These are phyloP conservation scores for Peterozyma toletana DNA, from an alignment of 805 yeast species.

Conservation along the genomic window DNA sequence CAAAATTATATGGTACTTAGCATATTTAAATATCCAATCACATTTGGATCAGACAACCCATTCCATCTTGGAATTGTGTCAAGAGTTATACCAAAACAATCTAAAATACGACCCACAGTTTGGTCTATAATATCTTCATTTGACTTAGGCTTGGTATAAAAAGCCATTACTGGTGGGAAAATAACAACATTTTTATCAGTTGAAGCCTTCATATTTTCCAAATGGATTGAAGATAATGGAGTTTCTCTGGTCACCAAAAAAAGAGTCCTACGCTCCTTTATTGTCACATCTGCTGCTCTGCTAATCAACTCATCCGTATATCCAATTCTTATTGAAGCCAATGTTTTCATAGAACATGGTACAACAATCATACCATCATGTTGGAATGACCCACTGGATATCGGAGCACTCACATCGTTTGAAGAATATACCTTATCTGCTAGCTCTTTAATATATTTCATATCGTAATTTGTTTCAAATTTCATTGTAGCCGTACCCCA, in stretches of 20 bases:
- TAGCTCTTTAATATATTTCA: conserved; percentile 12
- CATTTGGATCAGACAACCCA: too few species aligned
- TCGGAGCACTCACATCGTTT: conserved; percentile 20
- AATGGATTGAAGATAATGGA: conserved; percentile 19
- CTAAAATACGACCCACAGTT: conserved; percentile 17
- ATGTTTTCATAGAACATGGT: conserved; percentile 22
- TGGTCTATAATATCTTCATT: conserved; percentile 20
- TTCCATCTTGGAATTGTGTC: conserved; percentile 19
- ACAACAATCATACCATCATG: conserved; percentile 24
- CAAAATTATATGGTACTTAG: too few species aligned
- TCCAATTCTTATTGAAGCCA: conserved; percentile 20
- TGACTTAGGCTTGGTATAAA: conserved; percentile 17
- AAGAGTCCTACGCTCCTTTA: conserved; percentile 18
- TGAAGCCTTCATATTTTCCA: conserved; percentile 19
- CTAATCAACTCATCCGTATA: conserved; percentile 20
- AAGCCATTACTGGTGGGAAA: conserved; percentile 22
- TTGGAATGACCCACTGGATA: conserved; percentile 20
- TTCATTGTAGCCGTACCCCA: conserved; percentile 23
- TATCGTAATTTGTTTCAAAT: conserved; percentile 18
- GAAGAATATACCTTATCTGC: conserved; percentile 14
- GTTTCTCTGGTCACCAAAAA: conserved; percentile 20
- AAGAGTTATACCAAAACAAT: conserved; percentile 17
- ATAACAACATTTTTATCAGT: conserved; percentile 15
- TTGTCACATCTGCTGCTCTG: conserved; percentile 22
- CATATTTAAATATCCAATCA: too few species aligned